These are phyloP conservation scores for Fusarium armeniacum DNA, from an alignment of 2,329 filamentous ascomycete genomes.

Conservation along the genomic window DNA sequence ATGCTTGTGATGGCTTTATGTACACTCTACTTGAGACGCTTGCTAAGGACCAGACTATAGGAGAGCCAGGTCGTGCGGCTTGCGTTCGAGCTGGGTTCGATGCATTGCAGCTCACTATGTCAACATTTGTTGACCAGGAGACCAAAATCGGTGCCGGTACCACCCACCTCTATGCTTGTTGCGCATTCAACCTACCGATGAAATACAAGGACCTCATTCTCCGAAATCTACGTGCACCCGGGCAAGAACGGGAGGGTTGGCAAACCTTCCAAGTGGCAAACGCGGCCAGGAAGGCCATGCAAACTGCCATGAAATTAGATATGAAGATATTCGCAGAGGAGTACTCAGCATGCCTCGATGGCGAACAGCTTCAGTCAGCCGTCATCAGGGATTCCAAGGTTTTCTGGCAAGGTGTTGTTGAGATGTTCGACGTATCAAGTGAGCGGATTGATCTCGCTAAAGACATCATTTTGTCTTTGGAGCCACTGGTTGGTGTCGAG, in stretches of 20 bases:
- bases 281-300: slow-evolving; percentile 62
- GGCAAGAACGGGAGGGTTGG: slow-evolving; percentile 54
- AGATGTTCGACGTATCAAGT: slow-evolving; percentile 83
- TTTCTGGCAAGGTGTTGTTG: slow-evolving; percentile 61
- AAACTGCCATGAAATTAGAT: slow-evolving; percentile 67
- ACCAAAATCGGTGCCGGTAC: slow-evolving; percentile 63
- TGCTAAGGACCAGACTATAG: slow-evolving; percentile 66
- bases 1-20: slow-evolving; percentile 84
- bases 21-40: slow-evolving; percentile 79
- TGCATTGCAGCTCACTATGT: slow-evolving; percentile 69
- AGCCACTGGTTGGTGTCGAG: slow-evolving; percentile 81
- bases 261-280: slow-evolving; percentile 59
- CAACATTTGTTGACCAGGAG: slow-evolving; percentile 66
- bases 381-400: slow-evolving; percentile 74
- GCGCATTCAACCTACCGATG: slow-evolving; percentile 74
- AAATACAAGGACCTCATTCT: slow-evolving; percentile 73
- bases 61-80: slow-evolving; percentile 69
- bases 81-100: slow-evolving; percentile 76
- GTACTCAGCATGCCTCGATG: slow-evolving; percentile 70
- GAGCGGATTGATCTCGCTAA: slow-evolving; percentile 80
- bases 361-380: slow-evolving; percentile 74
- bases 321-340: slow-evolving; percentile 60
- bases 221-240: slow-evolving; percentile 51
- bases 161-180: slow-evolving; percentile 73
- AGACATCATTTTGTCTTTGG: slow-evolving; percentile 78